Conservation (phyloP, 2,329 filamentous ascomycete genomes). For the Colletotrichum orchidophilum region DNA sequence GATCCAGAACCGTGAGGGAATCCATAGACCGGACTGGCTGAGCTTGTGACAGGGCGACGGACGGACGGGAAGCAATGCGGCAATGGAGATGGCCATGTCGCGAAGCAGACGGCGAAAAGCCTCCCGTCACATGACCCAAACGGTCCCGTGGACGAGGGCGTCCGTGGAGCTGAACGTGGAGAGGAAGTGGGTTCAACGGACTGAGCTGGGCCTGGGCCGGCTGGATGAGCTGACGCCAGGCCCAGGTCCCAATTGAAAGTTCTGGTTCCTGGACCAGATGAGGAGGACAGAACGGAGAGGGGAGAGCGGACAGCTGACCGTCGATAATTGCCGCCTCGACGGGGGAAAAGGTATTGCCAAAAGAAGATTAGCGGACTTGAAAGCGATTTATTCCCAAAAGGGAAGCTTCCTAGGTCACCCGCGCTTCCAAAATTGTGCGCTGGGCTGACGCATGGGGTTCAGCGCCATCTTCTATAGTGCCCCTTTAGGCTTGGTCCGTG, state of each 20-base stretch:
- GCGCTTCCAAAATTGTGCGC: slow-evolving; percentile 3
- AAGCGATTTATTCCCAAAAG: fast-evolving
- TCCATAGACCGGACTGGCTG: neutral
- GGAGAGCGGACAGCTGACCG: slow-evolving; percentile 19
- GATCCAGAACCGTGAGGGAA: neutral
- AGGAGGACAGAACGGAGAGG: slow-evolving; percentile 16
- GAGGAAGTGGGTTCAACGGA: neutral
- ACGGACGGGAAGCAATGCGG: neutral
- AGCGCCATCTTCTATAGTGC: neutral
- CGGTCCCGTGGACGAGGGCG: slow-evolving; percentile 11
- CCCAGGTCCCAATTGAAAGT: neutral
- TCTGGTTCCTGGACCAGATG: slow-evolving; percentile 10
- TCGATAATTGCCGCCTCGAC: neutral
- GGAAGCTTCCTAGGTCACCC: slow-evolving; percentile 17
- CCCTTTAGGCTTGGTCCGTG: slow-evolving; percentile 6
- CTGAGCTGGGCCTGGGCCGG: slow-evolving; percentile 15
- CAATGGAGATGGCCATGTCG: neutral
- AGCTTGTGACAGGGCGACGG: neutral
- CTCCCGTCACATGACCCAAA: slow-evolving; percentile 4
- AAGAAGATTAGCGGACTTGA: fast-evolving
- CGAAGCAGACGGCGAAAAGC: neutral
- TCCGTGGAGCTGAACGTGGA: neutral
- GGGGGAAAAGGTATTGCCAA: neutral
- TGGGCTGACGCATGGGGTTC: slow-evolving; percentile 15
- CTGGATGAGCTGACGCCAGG: slow-evolving; percentile 13